These are phyloP conservation scores for Penicillium sp. DNA, from an alignment of 2,329 filamentous ascomycete genomes.

Conservation along the genomic window DNA sequence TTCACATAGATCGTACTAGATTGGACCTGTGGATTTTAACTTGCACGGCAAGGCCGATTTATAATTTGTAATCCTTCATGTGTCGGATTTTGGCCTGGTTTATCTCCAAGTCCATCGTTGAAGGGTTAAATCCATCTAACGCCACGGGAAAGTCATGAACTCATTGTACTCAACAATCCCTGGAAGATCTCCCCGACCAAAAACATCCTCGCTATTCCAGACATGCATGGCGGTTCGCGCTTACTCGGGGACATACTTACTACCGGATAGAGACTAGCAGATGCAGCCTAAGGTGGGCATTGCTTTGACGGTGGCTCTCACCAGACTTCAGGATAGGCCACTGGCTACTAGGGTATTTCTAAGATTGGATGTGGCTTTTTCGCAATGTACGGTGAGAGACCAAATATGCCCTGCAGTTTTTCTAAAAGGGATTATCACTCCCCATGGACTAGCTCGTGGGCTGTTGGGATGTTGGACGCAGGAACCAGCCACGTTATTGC, in stretches of 20 bases:
- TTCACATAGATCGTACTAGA: neutral
- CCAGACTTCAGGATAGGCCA: neutral
- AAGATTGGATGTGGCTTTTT: constrained; percentile 3
- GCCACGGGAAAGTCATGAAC: neutral
- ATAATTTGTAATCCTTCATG: neutral
- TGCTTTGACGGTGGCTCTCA: neutral
- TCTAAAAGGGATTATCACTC: neutral
- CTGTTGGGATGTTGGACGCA: constrained; percentile 14
- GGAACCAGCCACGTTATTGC: constrained; percentile 21
- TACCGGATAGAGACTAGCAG: neutral
- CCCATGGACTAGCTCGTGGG: neutral
- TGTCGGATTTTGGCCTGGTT: neutral
- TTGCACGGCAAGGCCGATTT: neutral
- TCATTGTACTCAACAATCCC: neutral
- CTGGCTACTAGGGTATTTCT: neutral
- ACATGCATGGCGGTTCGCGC: neutral
- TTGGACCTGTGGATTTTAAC: no score
- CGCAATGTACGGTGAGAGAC: neutral
- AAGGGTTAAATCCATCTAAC: neutral
- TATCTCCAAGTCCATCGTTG: neutral
- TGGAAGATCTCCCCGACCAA: neutral
- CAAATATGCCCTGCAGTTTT: constrained; percentile 1
- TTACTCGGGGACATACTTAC: neutral
- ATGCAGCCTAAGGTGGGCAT: neutral
- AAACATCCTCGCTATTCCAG: neutral